phyloP scores from a whole-genome alignment of 768 basidiomycete genomes.

The Lactarius evosmus region DNA sequence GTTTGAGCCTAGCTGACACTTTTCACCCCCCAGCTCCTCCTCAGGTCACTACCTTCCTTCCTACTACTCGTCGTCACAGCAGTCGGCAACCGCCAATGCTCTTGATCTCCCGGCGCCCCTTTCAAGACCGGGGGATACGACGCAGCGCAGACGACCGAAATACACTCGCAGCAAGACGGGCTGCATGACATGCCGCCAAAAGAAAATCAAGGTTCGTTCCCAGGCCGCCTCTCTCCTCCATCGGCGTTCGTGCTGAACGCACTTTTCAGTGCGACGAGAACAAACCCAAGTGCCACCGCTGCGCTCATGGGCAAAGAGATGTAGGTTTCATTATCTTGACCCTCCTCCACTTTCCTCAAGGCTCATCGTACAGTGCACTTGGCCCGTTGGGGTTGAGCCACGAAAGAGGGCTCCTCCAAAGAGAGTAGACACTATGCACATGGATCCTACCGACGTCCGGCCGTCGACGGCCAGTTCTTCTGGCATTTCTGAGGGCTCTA shows the following conservation, averaged over 20 bases:
- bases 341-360: background rate
- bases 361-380: conserved; percentile 56
- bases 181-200: conserved; percentile 88
- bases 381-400: conserved; percentile 75
- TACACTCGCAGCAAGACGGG: conserved; percentile 94
- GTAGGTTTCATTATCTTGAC: conserved; percentile 41
- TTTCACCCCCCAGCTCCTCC: conserved; percentile 29
- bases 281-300: conserved; percentile 84
- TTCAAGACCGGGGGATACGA: conserved; percentile 44
- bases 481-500: conserved; percentile 65
- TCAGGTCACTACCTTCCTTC: conserved; percentile 32
- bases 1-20: conserved; percentile 6
- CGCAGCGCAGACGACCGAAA: conserved; percentile 81
- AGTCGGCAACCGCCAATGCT: conserved; percentile 41
- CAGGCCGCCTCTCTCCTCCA: background rate
- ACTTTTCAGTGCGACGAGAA: conserved; percentile 77
- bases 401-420: conserved; percentile 61
- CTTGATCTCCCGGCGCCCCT: conserved; percentile 41
- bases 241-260: conserved; percentile 1
- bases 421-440: conserved; percentile 37
- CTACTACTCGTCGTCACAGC: conserved; percentile 36
- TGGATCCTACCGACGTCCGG: conserved; percentile 49
- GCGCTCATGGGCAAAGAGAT: conserved; percentile 80
- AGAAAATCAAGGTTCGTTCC: conserved; percentile 86
- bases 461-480: conserved; percentile 78